phyloP scores from a whole-genome alignment of 495 filamentous ascomycete species.

The Rusavskia elegans region DNA sequence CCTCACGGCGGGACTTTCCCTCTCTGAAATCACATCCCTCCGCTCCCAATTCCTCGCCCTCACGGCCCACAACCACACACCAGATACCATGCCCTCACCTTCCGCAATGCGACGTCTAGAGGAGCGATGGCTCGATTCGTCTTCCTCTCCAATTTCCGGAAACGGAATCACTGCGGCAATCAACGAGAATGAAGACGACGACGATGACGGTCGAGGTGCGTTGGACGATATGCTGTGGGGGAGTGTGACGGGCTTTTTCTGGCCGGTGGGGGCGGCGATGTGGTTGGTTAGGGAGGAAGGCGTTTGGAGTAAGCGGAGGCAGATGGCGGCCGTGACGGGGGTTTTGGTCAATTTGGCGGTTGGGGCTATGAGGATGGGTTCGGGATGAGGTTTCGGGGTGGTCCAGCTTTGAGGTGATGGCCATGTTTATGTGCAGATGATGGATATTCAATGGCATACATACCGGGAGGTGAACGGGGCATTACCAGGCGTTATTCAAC shows the following conservation, averaged over 20 bases:
- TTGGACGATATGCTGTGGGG: slow-evolving; percentile 82
- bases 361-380: slow-evolving; percentile 43
- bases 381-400: neutral
- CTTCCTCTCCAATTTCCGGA: slow-evolving; percentile 19
- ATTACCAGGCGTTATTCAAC: no score
- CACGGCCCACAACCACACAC: slow-evolving; percentile 60
- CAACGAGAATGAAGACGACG: slow-evolving; percentile 19
- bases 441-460: no score
- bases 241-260: slow-evolving; percentile 83
- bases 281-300: slow-evolving; percentile 82
- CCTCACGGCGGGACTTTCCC: slow-evolving; percentile 60
- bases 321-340: slow-evolving; percentile 70
- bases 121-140: slow-evolving; percentile 81
- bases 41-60: slow-evolving; percentile 73
- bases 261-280: slow-evolving; percentile 69
- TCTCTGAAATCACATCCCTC: slow-evolving; percentile 63
- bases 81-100: slow-evolving; percentile 64
- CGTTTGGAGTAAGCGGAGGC: slow-evolving; percentile 67
- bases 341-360: slow-evolving; percentile 58
- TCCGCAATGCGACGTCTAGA: slow-evolving; percentile 51
- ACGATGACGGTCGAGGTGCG: slow-evolving; percentile 29
- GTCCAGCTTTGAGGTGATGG: no score
- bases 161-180: slow-evolving; percentile 26
- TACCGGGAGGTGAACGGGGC: no score
- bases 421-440: no score